Base-by-base conservation (phyloP, 208 protist genomes). In the Herpetomonas tarakana region DNA sequence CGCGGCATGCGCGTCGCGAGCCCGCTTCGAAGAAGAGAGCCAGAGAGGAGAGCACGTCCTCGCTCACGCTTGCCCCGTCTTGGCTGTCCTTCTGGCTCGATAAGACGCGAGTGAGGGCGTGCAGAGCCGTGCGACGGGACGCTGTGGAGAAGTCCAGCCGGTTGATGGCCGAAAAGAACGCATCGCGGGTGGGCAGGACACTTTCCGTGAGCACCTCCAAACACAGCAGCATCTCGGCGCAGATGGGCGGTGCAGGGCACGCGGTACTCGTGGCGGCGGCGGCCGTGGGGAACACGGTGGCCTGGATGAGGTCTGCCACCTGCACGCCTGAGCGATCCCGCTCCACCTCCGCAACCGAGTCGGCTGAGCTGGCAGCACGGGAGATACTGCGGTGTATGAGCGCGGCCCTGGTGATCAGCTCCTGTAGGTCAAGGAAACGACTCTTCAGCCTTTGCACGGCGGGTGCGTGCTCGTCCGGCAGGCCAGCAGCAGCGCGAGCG, bases 201-300 rank as follows among this genome's bases (percentile, higher is more conserved):
- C 12, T 9, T 52, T 19, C 46, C 46, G 46, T 18, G 46, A 26
- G 19, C 46, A 26, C 46, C 46, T 52, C 46, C n/a, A 52, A 26
- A 9, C 18, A 19, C 21, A 52, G 46, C 24, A 26, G 9, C 21
- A 21, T 19, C 18, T 11, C 38, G 11, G 38, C 38, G 14, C 14
- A 11, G 18, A 11, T 45, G 38, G 11, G 38, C 18, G 18, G 11
- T 18, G 38, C 18, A 11, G 14, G 18, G 18, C 11, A 45, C 14
- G 38, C 38, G 11, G 38, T 18, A n/a, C 14, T 11, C 24, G 46
- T 52, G 12, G 46, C 21, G 12, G 46, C 9, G 6, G 22, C 7
- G 7, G 46, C 21, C 7, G 12, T 6, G 46, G 6, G 4, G 6
- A 22, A 7, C 18, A 52, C 24, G 6, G 46, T 9, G 46, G 18